These are phyloP conservation scores for Trichoderma harzianum DNA, from an alignment of 2,329 filamentous ascomycete genomes.

Conservation along the genomic window DNA sequence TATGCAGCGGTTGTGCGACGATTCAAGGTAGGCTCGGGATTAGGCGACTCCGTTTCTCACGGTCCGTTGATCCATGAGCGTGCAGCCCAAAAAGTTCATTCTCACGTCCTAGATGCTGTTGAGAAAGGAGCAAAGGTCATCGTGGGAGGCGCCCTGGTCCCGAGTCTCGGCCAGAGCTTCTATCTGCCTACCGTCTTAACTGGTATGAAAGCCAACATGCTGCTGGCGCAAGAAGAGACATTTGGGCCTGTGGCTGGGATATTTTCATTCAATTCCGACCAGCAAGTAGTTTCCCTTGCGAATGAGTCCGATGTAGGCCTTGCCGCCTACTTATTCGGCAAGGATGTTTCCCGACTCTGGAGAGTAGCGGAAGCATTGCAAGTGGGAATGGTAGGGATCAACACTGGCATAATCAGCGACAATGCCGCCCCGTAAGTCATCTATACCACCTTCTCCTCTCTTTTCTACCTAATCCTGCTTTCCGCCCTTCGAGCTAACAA, in stretches of 20 bases:
- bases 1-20: not conserved
- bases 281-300: not conserved
- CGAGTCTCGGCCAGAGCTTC: not conserved
- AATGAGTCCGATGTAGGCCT: not conserved
- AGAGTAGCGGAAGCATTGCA: slow-evolving; percentile 52
- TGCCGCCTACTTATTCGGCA: slow-evolving; percentile 70
- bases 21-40: not conserved
- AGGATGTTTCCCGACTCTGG: slow-evolving; percentile 38
- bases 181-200: not conserved
- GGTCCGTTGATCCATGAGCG: not conserved
- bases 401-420: not conserved
- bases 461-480: not conserved
- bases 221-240: not conserved
- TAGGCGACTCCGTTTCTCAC: not conserved
- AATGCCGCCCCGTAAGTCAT: not conserved
- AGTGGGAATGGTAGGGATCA: slow-evolving; percentile 59
- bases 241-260: not conserved
- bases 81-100: not conserved
- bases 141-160: not conserved
- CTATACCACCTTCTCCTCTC: not conserved
- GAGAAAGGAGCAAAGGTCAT: not conserved
- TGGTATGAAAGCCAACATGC: not conserved
- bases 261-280: not conserved
- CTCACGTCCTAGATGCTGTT: not conserved
- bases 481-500: not conserved